Percentiles rank a stretch among this genome's conserved stretches.
phyloP scores from a whole-genome alignment of 306 rosid species.

The Potentilla sterilis region DNA sequence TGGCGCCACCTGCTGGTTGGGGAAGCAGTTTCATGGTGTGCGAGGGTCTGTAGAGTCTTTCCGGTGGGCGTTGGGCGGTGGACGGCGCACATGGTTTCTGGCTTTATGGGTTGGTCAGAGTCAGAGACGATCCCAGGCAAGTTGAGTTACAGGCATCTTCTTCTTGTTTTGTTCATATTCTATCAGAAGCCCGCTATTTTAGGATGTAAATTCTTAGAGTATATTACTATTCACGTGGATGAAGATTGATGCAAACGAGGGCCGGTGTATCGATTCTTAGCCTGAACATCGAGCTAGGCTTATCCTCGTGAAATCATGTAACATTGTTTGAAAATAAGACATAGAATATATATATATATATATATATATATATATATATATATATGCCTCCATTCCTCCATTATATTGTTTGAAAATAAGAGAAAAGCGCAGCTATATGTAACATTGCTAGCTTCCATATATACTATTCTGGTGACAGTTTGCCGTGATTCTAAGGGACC shows the following conservation, averaged over 20 bases:
- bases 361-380: background rate
- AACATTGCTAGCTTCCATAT: background rate
- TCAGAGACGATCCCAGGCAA: background rate
- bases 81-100: slow-evolving; percentile 9
- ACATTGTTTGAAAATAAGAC: too few species aligned
- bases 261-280: background rate
- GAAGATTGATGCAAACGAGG: slow-evolving; percentile 2
- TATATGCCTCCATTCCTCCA: background rate
- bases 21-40: background rate
- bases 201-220: background rate
- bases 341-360: background rate
- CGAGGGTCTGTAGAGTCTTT: background rate
- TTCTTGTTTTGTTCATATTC: background rate
- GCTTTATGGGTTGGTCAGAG: background rate
- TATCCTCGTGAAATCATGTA: background rate
- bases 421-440: background rate
- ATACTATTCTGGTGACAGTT: background rate
- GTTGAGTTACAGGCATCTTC: background rate
- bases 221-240: slow-evolving; percentile 6
- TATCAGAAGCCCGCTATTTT: background rate
- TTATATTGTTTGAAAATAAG: background rate
- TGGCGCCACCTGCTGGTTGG: background rate
- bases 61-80: slow-evolving; percentile 27
- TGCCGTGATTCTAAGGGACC: background rate
- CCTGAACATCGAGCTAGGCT: background rate